Conservation (phyloP, 176 grass and related monocot genomes). For the Carex littledalei region DNA sequence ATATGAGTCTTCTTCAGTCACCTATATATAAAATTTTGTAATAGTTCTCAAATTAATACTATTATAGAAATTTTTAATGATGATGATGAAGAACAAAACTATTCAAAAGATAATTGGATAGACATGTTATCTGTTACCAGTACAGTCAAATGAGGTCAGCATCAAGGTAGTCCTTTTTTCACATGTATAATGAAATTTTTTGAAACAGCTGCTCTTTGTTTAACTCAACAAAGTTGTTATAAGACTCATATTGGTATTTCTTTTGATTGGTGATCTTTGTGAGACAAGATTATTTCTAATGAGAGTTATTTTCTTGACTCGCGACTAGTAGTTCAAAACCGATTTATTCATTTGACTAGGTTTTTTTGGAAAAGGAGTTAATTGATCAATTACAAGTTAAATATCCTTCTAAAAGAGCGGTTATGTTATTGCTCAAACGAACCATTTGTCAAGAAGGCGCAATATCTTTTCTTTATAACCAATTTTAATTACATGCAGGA, state of each 20-base stretch:
- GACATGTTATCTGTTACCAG: background rate
- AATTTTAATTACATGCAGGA: background rate
- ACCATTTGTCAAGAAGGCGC: background rate
- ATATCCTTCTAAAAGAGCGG: background rate
- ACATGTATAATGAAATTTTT: background rate
- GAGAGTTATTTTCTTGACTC: background rate
- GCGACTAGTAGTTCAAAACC: background rate
- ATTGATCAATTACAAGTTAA: background rate
- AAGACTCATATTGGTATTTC: background rate
- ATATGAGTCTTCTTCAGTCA: constrained; percentile 84
- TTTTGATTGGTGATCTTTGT: background rate
- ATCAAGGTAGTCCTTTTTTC: background rate
- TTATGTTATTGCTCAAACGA: background rate
- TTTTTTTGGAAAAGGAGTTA: background rate
- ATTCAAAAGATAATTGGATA: background rate
- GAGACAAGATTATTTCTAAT: background rate
- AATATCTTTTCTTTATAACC: background rate
- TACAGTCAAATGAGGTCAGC: background rate
- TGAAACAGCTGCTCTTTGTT: background rate
- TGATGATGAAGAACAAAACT: background rate
- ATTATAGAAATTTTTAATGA: background rate
- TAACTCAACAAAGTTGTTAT: background rate
- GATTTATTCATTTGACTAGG: background rate
- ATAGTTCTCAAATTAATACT: background rate
- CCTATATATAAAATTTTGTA: constrained; percentile 29